phyloP scores from a whole-genome alignment of 768 basidiomycete genomes.

The Amanita phalloides region DNA sequence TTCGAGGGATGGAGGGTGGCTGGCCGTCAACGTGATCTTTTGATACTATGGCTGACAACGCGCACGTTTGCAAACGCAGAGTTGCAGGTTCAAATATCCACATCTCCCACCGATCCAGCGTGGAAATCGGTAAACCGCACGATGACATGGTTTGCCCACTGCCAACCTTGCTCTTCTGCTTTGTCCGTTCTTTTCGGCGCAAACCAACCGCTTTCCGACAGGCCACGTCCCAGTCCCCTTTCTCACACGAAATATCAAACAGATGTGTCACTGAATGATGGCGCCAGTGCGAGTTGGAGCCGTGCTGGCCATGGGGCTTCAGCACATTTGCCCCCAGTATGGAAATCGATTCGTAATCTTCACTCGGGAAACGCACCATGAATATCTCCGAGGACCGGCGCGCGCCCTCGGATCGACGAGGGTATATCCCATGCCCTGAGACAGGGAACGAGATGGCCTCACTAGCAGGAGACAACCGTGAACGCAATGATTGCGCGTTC shows the following conservation, averaged over 20 bases:
- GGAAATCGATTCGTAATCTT: constrained; percentile 25
- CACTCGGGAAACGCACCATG: constrained; percentile 32
- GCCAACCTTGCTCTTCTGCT: constrained; percentile 14
- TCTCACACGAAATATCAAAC: constrained; percentile 53
- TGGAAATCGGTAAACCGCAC: constrained; percentile 47
- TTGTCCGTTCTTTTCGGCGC: constrained; percentile 48
- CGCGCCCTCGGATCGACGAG: constrained; percentile 52
- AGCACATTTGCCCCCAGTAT: constrained; percentile 15
- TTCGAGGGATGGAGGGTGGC: constrained; percentile 29
- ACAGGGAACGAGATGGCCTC: constrained; percentile 61
- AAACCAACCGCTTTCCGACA: constrained; percentile 55
- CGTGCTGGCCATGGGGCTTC: constrained; percentile 23
- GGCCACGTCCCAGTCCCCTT: constrained; percentile 69
- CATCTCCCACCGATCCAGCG: constrained; percentile 74
- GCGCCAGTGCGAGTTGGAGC: constrained; percentile 39
- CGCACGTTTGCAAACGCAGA: constrained; percentile 35
- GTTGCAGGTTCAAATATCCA: constrained; percentile 64
- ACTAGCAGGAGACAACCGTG: constrained; percentile 35
- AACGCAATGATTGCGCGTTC: constrained; percentile 15
- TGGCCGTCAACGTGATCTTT: background rate
- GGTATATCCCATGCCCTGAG: constrained; percentile 70
- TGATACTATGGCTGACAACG: constrained; percentile 28
- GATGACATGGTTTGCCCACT: constrained; percentile 6
- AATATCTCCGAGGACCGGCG: constrained; percentile 39
- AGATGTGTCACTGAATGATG: constrained; percentile 43